These are phyloP conservation scores for Saccharomycopsis vini DNA, from an alignment of 805 yeast species.

Conservation along the genomic window DNA sequence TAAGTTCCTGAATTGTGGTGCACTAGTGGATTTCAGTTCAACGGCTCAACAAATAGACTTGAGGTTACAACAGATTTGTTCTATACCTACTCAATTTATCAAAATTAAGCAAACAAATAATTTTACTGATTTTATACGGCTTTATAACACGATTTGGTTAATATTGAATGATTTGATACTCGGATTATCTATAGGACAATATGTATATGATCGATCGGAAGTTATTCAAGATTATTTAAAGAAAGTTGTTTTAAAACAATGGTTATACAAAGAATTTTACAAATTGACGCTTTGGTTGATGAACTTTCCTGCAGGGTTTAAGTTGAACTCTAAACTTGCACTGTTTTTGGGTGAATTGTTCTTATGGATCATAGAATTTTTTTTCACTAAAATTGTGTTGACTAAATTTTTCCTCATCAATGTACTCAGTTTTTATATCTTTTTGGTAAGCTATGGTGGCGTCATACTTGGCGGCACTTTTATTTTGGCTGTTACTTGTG, in stretches of 20 bases:
- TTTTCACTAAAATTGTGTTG: conserved; percentile 30
- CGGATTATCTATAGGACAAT: conserved; percentile 53
- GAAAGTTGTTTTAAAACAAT: conserved; percentile 27
- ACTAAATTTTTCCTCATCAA: conserved; percentile 8
- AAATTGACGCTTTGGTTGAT: conserved; percentile 62
- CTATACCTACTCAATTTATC: conserved; percentile 70
- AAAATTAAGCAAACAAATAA: conserved; percentile 33
- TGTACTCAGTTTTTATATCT: conserved; percentile 15
- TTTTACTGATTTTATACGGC: conserved; percentile 58
- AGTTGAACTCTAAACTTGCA: conserved; percentile 79
- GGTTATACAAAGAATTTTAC: conserved; percentile 39
- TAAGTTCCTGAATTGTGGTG: conserved; percentile 20
- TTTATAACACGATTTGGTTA: conserved; percentile 85
- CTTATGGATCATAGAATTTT: conserved; percentile 73
- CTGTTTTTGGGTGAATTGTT: conserved; percentile 78
- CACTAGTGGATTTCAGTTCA: conserved; percentile 40
- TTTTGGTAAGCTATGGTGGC: conserved; percentile 21
- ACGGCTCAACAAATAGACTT: conserved; percentile 74
- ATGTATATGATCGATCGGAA: conserved; percentile 33
- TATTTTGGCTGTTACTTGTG: conserved; percentile 56
- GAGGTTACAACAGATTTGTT: conserved; percentile 64
- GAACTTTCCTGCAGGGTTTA: conserved; percentile 89
- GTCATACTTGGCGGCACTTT: conserved; percentile 60
- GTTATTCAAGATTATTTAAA: conserved; percentile 24
- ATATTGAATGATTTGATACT: conserved; percentile 72